A percentile compares a stretch with the other conserved stretches of the same genome.
Evolutionary conservation across 805 yeast species (phyloP).

Genomic region (Myxozyma mucilagina): DNA sequence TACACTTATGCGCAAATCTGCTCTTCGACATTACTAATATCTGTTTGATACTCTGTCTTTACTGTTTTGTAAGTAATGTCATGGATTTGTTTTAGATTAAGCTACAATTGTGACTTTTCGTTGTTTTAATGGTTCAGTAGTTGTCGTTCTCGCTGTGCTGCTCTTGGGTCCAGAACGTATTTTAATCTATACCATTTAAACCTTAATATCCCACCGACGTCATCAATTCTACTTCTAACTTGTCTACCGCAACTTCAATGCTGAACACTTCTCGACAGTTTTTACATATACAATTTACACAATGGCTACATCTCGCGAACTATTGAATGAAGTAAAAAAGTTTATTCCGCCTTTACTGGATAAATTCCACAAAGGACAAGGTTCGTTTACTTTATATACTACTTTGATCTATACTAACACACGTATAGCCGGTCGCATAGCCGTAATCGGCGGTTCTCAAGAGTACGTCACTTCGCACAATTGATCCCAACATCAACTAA

Average conservation of each 20-base stretch:
- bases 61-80: no score
- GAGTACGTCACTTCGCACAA: conserved; percentile 48
- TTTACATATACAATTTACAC: neutral
- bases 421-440: conserved; percentile 65
- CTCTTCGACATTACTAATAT: no score
- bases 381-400: conserved; percentile 32
- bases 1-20: no score
- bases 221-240: neutral
- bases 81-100: no score
- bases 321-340: conserved; percentile 51
- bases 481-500: neutral
- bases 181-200: no score
- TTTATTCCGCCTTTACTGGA: conserved; percentile 77
- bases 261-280: neutral
- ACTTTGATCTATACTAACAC: neutral
- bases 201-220: neutral
- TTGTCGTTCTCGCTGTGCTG: no score
- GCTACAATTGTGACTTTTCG: no score
- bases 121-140: no score
- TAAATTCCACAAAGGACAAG: conserved; percentile 82
- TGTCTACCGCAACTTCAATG: neutral
- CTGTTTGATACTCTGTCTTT: no score
- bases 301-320: conserved; percentile 22
- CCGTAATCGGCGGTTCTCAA: conserved; percentile 89
- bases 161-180: no score